phyloP scores from a whole-genome alignment of 371 early-diverging fungal species.

The Funneliformis caledonium region DNA sequence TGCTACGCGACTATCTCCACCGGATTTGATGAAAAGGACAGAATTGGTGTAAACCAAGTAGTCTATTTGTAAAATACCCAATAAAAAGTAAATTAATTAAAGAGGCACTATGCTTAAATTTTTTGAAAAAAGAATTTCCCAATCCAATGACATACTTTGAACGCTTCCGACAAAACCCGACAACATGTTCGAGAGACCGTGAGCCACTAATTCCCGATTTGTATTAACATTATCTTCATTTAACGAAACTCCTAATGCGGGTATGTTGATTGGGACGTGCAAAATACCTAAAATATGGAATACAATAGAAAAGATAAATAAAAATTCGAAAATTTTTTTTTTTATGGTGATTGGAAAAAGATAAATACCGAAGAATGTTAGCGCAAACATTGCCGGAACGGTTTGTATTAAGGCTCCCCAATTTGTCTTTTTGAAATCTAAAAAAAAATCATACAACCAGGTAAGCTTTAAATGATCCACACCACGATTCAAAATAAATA shows the following conservation, averaged over 20 bases:
- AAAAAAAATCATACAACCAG: background rate
- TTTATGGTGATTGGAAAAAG: background rate
- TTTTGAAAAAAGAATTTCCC: background rate
- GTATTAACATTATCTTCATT: conserved; percentile 83
- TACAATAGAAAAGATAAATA: background rate
- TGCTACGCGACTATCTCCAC: conserved; percentile 87
- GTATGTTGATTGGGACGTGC: conserved; percentile 95
- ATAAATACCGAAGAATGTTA: conserved; percentile 86
- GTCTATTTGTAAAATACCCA: conserved; percentile 50
- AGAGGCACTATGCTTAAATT: background rate
- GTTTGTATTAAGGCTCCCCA: conserved; percentile 81
- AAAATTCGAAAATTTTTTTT: background rate
- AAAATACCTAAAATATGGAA: conserved; percentile 61
- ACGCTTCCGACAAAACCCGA: conserved; percentile 81
- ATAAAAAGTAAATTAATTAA: too few relatives aligned
- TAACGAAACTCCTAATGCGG: conserved; percentile 91
- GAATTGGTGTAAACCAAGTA: conserved; percentile 92
- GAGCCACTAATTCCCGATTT: conserved; percentile 93
- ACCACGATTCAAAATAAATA: background rate
- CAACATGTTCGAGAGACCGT: conserved; percentile 87
- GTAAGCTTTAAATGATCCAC: background rate
- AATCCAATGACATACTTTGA: conserved; percentile 67
- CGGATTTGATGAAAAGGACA: conserved; percentile 87
- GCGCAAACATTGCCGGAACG: conserved; percentile 88
- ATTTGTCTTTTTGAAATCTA: conserved; percentile 66